Conservation (phyloP, 2,329 filamentous ascomycete species). For the Nemania bipapillata region DNA sequence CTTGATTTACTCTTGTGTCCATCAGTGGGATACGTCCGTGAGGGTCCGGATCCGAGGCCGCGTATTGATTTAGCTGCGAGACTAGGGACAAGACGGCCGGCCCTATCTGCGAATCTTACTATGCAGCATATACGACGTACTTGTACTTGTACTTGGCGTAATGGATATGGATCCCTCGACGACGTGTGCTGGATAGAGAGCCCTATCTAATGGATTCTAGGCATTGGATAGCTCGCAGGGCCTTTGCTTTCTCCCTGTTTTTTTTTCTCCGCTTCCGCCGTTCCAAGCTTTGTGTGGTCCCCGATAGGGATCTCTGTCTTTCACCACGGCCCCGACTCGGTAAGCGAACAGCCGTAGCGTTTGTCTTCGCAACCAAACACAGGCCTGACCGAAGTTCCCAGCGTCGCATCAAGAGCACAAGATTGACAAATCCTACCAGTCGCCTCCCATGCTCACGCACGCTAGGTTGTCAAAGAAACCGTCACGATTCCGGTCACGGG, state of each 20-base stretch:
- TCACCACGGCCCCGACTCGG: neutral
- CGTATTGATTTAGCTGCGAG: neutral
- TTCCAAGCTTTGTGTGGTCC: neutral
- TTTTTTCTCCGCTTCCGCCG: neutral
- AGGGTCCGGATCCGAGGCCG: neutral
- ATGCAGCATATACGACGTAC: neutral
- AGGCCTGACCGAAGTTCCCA: neutral
- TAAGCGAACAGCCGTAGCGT: constrained; percentile 3
- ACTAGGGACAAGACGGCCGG: neutral
- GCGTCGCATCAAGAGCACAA: neutral
- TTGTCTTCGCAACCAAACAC: neutral
- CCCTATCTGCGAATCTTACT: neutral
- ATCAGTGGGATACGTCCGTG: neutral
- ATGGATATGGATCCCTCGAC: neutral
- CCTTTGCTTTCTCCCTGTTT: neutral
- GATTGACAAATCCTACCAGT: neutral
- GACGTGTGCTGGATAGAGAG: neutral
- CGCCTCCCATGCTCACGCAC: neutral
- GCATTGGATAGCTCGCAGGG: neutral
- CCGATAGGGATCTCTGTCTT: neutral
- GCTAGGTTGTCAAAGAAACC: neutral
- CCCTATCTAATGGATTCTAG: neutral
- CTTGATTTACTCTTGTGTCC: neutral
- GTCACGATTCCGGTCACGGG: neutral
- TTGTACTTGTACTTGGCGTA: neutral